These are phyloP conservation scores for Vitis amurensis DNA, from an alignment of 164 flowering plant genomes.

Conservation along the genomic window DNA sequence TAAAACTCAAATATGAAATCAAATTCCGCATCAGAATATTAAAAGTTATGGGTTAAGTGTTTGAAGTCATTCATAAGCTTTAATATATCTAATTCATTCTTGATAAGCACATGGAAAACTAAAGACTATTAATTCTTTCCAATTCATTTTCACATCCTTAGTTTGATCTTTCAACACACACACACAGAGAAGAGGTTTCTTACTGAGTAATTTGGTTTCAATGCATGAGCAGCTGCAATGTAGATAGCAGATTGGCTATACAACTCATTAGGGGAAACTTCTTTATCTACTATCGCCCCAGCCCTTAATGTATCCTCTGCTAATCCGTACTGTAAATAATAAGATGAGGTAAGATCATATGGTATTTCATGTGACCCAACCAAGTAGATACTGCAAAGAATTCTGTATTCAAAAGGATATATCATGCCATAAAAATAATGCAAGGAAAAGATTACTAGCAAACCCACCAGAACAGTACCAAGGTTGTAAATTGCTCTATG, in stretches of 20 bases:
- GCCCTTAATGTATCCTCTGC: slow-evolving; percentile 95
- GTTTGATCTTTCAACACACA: no score
- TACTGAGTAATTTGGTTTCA: slow-evolving; percentile 94
- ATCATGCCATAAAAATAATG: background rate
- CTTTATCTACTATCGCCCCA: slow-evolving; percentile 65
- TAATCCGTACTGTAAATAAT: slow-evolving; percentile 76
- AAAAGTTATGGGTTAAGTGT: background rate
- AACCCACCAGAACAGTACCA: slow-evolving; percentile 95
- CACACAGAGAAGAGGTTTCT: slow-evolving; percentile 11
- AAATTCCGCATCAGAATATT: background rate
- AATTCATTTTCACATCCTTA: no score
- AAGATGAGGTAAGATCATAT: background rate
- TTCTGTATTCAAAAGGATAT: background rate
- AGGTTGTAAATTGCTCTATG: slow-evolving; percentile 99
- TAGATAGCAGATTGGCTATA: slow-evolving; percentile 94
- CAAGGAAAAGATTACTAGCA: slow-evolving; percentile 10
- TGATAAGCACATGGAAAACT: no score
- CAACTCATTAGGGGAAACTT: slow-evolving; percentile 73
- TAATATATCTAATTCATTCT: no score
- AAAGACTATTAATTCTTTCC: no score
- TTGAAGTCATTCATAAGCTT: no score
- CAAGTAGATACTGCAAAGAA: background rate
- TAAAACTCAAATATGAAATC: background rate
- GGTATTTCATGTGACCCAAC: background rate
- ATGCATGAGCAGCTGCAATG: slow-evolving; percentile 97